Base-by-base conservation (phyloP, 1,139 yeast genomes). In the Debaryomycetaceae sp. region DNA sequence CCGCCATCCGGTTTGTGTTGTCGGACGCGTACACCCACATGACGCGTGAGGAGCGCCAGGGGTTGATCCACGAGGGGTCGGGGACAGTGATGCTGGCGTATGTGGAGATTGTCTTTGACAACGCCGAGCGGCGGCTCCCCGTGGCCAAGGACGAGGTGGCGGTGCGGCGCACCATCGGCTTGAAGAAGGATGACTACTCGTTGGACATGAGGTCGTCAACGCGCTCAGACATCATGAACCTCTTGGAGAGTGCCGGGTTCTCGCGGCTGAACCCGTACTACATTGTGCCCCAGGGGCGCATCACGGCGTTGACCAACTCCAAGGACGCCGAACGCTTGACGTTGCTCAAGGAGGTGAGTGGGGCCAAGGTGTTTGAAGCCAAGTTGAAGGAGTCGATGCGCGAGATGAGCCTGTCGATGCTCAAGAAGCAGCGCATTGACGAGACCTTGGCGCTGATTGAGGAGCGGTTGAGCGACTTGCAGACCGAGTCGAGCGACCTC, bases 231-330 rank as follows among this genome's bases (percentile, higher is more conserved):
- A 72, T 89, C 13, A 78, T 81, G 78, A 83, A 84, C 42, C 58
- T 86, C 40, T 65, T 93, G 25, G 97, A 91, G 53, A 80, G 86
- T 47, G 95, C 96, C 0, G 98, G 98, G 0, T 88, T 91, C 49
- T 83, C 95, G 2, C 71, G 85, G 37, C 79, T 89, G 3, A 89
- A 88, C 42, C 96, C 97, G 0, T 91, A 89, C 56, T 91, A 91
- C 54, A 89, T 91, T 45, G 98, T 91, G 3, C 98, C 98, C 1
- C 99, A 91, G 55, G 99, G 99, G 11, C 71, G 85, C 45, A 85
- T 88, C 45, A 79, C 89, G 0, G 71, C 83, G 2, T 65, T 91
- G 38, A 91, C 98, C 1, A 88, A 88, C 50, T 91, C 96, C 1
- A 83, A 83, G 44, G 96, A 88, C 51, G 52, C 73, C 3, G 96